Conservation (phyloP, 495 filamentous ascomycete species). For the Tuber microsphaerosporum region DNA sequence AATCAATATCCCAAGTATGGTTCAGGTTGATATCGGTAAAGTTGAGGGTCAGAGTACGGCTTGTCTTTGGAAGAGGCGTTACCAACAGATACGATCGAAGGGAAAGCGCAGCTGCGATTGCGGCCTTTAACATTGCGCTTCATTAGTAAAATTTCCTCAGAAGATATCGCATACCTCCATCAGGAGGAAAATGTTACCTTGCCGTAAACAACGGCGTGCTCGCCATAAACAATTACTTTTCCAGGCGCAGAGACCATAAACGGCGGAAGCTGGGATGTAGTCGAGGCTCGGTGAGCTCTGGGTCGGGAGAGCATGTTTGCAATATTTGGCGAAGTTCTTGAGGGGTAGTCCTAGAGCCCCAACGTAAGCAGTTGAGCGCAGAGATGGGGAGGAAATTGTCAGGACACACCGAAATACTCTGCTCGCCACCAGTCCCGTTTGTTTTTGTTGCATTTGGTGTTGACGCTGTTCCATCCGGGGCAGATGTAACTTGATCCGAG, state of each 20-base stretch:
- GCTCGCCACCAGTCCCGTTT: neutral
- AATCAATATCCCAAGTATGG: conserved; percentile 87
- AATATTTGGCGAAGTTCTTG: neutral
- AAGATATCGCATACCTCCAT: neutral
- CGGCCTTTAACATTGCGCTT: conserved; percentile 50
- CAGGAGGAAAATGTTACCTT: conserved; percentile 51
- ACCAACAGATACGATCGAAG: conserved; percentile 92
- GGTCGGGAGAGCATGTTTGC: conserved; percentile 16
- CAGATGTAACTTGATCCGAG: conserved; percentile 10
- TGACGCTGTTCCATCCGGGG: neutral
- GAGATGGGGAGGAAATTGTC: neutral
- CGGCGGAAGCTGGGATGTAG: conserved; percentile 55
- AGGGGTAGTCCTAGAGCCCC: neutral
- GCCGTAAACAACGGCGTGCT: conserved; percentile 93
- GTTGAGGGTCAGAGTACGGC: conserved; percentile 71
- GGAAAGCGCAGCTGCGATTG: conserved; percentile 88
- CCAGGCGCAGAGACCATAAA: conserved; percentile 98
- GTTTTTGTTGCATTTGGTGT: neutral
- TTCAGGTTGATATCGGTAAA: conserved; percentile 80
- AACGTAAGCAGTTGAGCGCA: neutral
- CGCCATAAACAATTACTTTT: conserved; percentile 94
- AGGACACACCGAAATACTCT: neutral
- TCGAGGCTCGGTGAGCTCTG: conserved; percentile 37
- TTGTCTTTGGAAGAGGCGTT: conserved; percentile 78
- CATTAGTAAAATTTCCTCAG: conserved; percentile 17